A percentile compares a stretch with the other conserved stretches of the same genome.
Conservation (phyloP, 768 basidiomycete genomes). For the Galerina marginata region DNA sequence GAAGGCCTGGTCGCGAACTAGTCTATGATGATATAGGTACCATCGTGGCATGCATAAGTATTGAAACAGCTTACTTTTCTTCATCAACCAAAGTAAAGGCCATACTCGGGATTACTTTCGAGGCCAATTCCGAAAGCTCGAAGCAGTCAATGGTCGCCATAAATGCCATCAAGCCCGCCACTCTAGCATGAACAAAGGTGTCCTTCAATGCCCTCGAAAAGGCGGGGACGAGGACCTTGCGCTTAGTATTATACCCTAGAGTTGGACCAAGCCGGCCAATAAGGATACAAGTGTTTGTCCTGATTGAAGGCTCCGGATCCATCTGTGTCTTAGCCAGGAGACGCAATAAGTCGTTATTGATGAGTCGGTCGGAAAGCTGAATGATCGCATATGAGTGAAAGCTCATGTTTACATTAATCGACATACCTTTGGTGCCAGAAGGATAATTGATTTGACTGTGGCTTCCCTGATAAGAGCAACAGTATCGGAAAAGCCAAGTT, state of each 20-base stretch:
- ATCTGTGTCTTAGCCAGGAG: slow-evolving; percentile 91
- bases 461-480: slow-evolving; percentile 94
- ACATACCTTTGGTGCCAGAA: slow-evolving; percentile 82
- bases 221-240: slow-evolving; percentile 96
- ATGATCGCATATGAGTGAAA: slow-evolving; percentile 3
- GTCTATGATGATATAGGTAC: slow-evolving; percentile 44
- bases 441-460: slow-evolving; percentile 85
- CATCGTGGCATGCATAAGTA: neutral
- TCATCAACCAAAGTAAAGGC: slow-evolving; percentile 83
- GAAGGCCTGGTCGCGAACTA: slow-evolving; percentile 96
- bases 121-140: slow-evolving; percentile 85
- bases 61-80: slow-evolving; percentile 73
- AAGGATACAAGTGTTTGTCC: slow-evolving; percentile 97
- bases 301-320: slow-evolving; percentile 92
- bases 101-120: slow-evolving; percentile 88
- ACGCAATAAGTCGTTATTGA: slow-evolving; percentile 96
- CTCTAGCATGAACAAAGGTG: slow-evolving; percentile 88
- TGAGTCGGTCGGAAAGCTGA: slow-evolving; percentile 86
- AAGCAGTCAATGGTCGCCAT: slow-evolving; percentile 94
- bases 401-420: neutral
- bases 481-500: slow-evolving; percentile 95
- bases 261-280: slow-evolving; percentile 89
- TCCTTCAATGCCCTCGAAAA: slow-evolving; percentile 91
- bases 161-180: slow-evolving; percentile 93
- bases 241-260: slow-evolving; percentile 86